Percentiles rank a stretch among this genome's conserved stretches.
These are phyloP conservation scores for Podospora sp. DNA, from an alignment of 495 filamentous ascomycete genomes.

Conservation along the genomic window DNA sequence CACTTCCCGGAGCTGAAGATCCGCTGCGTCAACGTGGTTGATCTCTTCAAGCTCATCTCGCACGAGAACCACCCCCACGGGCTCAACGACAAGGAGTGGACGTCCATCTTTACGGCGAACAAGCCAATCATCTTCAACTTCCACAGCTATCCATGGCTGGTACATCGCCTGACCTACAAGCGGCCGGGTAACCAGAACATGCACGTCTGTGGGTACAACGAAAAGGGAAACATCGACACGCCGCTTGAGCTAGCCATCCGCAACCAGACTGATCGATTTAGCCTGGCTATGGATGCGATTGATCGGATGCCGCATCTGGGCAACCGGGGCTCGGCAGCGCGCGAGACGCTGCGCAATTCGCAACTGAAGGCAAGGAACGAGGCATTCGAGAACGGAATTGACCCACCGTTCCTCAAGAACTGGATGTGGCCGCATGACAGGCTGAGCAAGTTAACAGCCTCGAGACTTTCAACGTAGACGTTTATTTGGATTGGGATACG, in stretches of 20 bases:
- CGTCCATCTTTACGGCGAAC: conserved; percentile 65
- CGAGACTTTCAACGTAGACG: neutral
- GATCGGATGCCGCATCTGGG: conserved; percentile 60
- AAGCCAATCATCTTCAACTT: conserved; percentile 77
- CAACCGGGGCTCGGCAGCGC: conserved; percentile 57
- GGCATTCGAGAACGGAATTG: conserved; percentile 66
- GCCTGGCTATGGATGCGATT: conserved; percentile 72
- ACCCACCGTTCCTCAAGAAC: conserved; percentile 63
- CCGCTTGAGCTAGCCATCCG: conserved; percentile 72
- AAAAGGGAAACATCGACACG: conserved; percentile 80
- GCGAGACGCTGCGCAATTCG: conserved; percentile 62
- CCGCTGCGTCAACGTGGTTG: conserved; percentile 74
- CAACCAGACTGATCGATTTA: conserved; percentile 71
- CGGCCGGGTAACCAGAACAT: conserved; percentile 64
- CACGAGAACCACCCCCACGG: conserved; percentile 68
- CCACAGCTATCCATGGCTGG: conserved; percentile 76
- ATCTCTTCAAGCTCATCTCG: conserved; percentile 73
- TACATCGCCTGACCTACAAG: conserved; percentile 72
- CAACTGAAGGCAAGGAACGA: conserved; percentile 60
- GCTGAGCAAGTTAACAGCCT: conserved; percentile 21
- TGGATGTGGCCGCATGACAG: conserved; percentile 63
- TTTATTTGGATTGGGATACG: neutral
- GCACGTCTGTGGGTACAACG: conserved; percentile 71
- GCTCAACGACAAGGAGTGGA: conserved; percentile 61
- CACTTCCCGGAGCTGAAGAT: conserved; percentile 68